These are phyloP conservation scores for Colletotrichum tabaci DNA, from an alignment of 2,329 filamentous ascomycete genomes.

Conservation along the genomic window DNA sequence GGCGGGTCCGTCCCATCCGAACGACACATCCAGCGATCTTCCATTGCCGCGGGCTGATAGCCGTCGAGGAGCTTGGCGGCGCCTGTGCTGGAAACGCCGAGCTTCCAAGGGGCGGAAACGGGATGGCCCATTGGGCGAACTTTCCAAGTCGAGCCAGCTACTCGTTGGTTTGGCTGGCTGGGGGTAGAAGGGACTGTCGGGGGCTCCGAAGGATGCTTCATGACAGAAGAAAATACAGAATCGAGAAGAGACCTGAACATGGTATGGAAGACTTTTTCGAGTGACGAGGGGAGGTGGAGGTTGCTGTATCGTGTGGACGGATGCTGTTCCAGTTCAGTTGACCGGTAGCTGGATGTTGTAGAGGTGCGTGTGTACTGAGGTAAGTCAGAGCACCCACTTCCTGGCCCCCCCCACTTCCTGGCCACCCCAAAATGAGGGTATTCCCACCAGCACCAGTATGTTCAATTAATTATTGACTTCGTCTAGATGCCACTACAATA, in stretches of 20 bases:
- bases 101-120: conserved; percentile 5
- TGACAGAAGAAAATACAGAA: not conserved
- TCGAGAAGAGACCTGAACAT: not conserved
- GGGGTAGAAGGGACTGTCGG: not conserved
- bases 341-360: not conserved
- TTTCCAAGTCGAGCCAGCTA: conserved; percentile 12
- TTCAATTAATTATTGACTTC: no score
- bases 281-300: not conserved
- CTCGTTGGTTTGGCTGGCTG: not conserved
- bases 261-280: not conserved
- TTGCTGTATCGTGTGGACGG: not conserved
- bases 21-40: conserved; percentile 33
- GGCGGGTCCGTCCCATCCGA: conserved; percentile 17
- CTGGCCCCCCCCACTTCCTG: no score
- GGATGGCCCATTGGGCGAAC: conserved; percentile 19
- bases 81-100: conserved; percentile 10
- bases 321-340: not conserved
- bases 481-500: no score
- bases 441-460: no score
- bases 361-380: no score
- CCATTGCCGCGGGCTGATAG: conserved; percentile 28
- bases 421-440: no score
- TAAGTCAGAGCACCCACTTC: no score
- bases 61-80: conserved; percentile 17
- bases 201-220: not conserved